Base-by-base conservation (phyloP, 176 grass and related monocot species). In the Poa pratensis region DNA sequence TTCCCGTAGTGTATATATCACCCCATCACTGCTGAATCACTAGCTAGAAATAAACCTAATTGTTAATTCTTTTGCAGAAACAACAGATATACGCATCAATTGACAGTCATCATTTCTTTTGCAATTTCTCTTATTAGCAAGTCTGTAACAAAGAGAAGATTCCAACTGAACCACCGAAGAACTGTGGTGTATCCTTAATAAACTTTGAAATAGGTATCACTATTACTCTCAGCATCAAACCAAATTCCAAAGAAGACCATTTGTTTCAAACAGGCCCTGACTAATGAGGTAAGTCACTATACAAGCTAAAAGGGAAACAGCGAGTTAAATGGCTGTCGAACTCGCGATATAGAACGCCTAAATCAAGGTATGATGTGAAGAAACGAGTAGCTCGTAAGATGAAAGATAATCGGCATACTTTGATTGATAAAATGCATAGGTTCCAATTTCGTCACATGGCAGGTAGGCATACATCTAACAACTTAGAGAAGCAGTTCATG, bases 361-460 rank as follows among this genome's bases (percentile, higher is more conserved):
- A 54, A 62, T 84, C 53, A 66, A 73, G 14, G 23, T 55, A 78
- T 15, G 43, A 3, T 8, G 6, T 28, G 34, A 66, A 50, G 18
- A 80, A 22, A 80, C 7, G 7, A n/a, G 5, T 3, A 86, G 26
- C 20, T 17, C 12, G 7, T 12, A 13, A 20, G 54, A 20, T 17
- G 7, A 26, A 57, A 46, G 18, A 67, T 6, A 58, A 26, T 15
- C 46, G 35, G 48, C 26, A 35, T 59, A 8, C 16, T 68, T 90
- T 42, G 26, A 75, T 20, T 66, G 74, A 53, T 42, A 60, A 49
- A 83, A 37, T 84, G 24, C 85, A 90, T 76, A 61, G 40, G 62
- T 80, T 80, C 49, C 28, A 78, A 49, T 80, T 80, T 15, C 59
- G 73, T 84, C 49, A 69, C 27, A 89, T 15, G 12, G 40, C 46